Evolutionary conservation across 805 yeast genomes (phyloP).

Genomic region (Kodamaea lidongshanica): DNA sequence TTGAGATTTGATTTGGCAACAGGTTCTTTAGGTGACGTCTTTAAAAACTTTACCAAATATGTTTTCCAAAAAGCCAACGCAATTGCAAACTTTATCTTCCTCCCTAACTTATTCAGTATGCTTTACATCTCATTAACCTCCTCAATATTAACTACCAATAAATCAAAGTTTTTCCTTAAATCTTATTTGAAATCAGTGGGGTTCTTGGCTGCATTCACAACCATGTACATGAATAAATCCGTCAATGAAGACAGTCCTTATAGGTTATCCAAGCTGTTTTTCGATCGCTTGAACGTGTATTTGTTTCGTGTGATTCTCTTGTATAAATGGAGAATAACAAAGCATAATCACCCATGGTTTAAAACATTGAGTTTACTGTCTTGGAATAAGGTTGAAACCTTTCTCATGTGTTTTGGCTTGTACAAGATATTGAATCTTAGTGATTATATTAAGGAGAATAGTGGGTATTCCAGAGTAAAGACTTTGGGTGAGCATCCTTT

Average conservation of each 20-base stretch:
- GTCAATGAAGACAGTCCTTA: conserved; percentile 11
- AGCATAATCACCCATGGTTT: conserved; percentile 34
- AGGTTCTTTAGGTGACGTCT: conserved; percentile 7
- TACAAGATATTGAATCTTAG: conserved; percentile 35
- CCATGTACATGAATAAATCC: conserved; percentile 18
- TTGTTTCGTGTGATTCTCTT: conserved; percentile 29
- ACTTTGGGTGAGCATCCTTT: conserved; percentile 10
- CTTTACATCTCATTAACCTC: conserved; percentile 30
- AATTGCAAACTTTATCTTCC: conserved; percentile 28
- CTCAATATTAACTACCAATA: conserved; percentile 16
- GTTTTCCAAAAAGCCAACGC: conserved; percentile 24
- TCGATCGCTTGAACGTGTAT: conserved; percentile 28
- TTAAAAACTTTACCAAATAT: conserved; percentile 15
- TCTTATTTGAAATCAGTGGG: conserved; percentile 32
- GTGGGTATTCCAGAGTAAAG: conserved; percentile 5
- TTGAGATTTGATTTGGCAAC: conserved; percentile 11
- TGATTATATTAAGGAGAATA: conserved; percentile 22
- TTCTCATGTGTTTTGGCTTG: conserved; percentile 29
- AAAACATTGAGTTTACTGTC: conserved; percentile 17
- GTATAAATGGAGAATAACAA: conserved; percentile 37
- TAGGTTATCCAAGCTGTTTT: conserved; percentile 19
- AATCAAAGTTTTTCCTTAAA: conserved; percentile 25
- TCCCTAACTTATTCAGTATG: conserved; percentile 33
- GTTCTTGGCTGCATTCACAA: conserved; percentile 25
- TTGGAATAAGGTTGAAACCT: conserved; percentile 30